Evolutionary conservation across 768 basidiomycete species (phyloP).

Genomic region (Russula vinacea): DNA sequence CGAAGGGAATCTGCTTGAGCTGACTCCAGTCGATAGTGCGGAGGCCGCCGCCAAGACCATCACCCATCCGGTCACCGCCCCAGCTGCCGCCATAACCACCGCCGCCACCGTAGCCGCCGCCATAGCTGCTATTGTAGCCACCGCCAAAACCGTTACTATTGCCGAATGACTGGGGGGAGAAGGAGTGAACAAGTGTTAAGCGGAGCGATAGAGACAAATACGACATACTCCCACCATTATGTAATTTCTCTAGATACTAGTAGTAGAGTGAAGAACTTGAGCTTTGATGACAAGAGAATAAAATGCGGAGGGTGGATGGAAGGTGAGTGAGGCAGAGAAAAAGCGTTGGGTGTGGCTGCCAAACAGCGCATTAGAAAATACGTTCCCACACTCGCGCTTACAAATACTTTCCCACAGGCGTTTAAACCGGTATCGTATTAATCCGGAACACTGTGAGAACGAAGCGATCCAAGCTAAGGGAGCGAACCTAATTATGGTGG

Average conservation of each 20-base stretch:
- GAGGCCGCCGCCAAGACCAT: conserved; percentile 75
- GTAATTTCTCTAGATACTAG: conserved; percentile 14
- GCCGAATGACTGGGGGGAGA: conserved; percentile 35
- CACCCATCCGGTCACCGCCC: conserved; percentile 67
- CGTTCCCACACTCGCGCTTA: conserved; percentile 25
- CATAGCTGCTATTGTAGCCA: conserved; percentile 34
- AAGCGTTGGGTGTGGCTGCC: neutral
- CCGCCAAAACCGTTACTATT: conserved; percentile 39
- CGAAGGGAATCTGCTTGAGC: conserved; percentile 76
- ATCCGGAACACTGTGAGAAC: neutral
- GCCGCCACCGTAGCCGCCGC: conserved; percentile 39
- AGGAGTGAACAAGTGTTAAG: conserved; percentile 10
- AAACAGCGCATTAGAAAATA: conserved; percentile 1
- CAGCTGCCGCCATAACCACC: conserved; percentile 53
- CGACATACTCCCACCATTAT: conserved; percentile 33
- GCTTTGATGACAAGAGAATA: conserved; percentile 11
- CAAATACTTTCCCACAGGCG: conserved; percentile 1
- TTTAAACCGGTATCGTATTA: conserved; percentile 6
- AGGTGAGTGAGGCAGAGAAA: conserved; percentile 25
- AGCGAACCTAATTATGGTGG: conserved; percentile 18
- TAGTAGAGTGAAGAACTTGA: conserved; percentile 7
- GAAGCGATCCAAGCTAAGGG: conserved; percentile 1
- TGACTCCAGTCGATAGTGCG: conserved; percentile 81
- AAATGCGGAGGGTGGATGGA: conserved; percentile 22
- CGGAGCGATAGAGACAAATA: neutral